Percentiles rank a stretch among this genome's conserved stretches.
Evolutionary conservation across 208 protist species (phyloP).

Genomic region (Leishmania arabica): DNA sequence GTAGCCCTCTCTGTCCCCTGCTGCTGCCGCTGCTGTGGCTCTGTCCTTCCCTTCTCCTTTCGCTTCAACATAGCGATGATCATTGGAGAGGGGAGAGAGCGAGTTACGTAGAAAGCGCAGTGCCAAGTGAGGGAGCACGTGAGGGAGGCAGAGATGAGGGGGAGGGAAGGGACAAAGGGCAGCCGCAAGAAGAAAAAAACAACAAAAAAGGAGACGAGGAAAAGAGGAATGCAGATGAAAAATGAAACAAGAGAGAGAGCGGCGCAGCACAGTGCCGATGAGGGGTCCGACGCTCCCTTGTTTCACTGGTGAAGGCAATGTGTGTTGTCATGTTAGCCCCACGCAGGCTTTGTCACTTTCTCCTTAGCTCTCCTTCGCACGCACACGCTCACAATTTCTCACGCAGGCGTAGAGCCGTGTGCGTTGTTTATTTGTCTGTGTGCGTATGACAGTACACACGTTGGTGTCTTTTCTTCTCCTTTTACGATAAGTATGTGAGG

Average conservation of each 20-base stretch:
- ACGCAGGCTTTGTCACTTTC: neutral
- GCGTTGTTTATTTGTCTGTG: too few species aligned
- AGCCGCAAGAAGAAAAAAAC: too few species aligned
- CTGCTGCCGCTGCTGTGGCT: neutral
- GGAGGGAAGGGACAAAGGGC: neutral
- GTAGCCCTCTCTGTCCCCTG: neutral
- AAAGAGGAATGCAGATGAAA: too few species aligned
- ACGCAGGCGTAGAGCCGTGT: neutral
- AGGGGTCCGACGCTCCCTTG: neutral
- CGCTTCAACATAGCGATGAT: neutral
- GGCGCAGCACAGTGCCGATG: neutral
- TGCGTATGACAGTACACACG: neutral
- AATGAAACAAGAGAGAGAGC: neutral
- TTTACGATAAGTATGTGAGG: constrained; percentile 38
- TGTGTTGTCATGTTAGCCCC: neutral
- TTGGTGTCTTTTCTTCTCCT: neutral
- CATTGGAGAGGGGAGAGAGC: neutral
- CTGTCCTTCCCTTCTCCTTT: neutral
- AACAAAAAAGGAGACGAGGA: neutral
- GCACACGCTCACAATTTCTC: neutral
- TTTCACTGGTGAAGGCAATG: neutral
- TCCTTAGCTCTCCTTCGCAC: neutral
- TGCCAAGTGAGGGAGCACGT: neutral
- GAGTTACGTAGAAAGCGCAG: neutral
- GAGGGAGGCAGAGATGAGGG: neutral